These are phyloP conservation scores for Kwoniella europaea DNA, from an alignment of 768 basidiomycete species.

Conservation along the genomic window DNA sequence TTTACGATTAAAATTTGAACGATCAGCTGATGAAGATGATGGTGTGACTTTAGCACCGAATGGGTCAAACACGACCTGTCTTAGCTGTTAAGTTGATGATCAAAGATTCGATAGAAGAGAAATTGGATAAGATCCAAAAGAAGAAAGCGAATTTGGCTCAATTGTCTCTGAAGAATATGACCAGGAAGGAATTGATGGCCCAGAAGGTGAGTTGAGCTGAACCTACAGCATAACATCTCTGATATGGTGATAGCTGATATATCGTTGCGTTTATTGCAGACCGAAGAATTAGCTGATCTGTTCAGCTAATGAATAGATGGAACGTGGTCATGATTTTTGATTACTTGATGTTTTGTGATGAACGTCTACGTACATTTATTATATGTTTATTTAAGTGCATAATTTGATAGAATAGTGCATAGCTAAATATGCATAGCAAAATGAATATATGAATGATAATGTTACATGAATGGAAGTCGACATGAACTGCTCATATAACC, in stretches of 20 bases:
- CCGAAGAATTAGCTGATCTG: constrained; percentile 44
- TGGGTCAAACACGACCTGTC: constrained; percentile 91
- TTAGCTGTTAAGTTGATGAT: constrained; percentile 92
- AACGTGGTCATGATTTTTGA: too few relatives aligned
- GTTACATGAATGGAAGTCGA: too few relatives aligned
- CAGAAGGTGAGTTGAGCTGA: constrained; percentile 66
- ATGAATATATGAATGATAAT: too few relatives aligned
- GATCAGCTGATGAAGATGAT: neutral
- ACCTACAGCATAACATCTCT: too few relatives aligned
- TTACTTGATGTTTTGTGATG: too few relatives aligned
- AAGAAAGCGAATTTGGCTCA: constrained; percentile 95
- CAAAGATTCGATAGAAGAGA: constrained; percentile 89
- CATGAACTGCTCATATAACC: too few relatives aligned
- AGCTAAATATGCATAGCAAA: too few relatives aligned
- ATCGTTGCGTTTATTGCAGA: constrained; percentile 21
- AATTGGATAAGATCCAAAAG: constrained; percentile 87
- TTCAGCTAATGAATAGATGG: constrained; percentile 32
- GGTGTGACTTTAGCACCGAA: constrained; percentile 71
- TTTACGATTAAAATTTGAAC: too few relatives aligned
- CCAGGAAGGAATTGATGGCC: constrained; percentile 83
- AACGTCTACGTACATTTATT: too few relatives aligned
- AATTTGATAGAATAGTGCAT: too few relatives aligned
- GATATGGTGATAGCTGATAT: constrained; percentile 5
- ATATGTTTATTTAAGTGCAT: too few relatives aligned
- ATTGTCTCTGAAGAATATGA: constrained; percentile 86